phyloP scores from a whole-genome alignment of 106 monocot species.

The Acanthochlamys bracteata region DNA sequence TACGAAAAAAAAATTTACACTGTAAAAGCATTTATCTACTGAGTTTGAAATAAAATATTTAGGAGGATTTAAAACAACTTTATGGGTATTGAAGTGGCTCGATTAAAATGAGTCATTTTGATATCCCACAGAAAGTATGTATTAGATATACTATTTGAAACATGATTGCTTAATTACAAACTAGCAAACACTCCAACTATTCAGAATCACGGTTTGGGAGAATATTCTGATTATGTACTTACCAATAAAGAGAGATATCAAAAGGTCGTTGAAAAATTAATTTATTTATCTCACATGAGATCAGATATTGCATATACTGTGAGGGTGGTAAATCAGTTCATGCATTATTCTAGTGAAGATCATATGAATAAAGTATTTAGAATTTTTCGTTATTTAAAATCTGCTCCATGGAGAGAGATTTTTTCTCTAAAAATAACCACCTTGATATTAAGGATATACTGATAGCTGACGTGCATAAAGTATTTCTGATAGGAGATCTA shows the following conservation, averaged over 20 bases:
- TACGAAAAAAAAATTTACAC: no score
- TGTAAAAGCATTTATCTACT: no score
- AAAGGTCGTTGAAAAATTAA: neutral
- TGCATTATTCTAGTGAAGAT: no score
- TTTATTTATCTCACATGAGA: neutral
- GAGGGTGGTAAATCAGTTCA: no score
- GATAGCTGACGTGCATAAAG: neutral
- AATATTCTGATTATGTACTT: neutral
- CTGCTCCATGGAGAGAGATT: neutral
- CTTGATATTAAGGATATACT: neutral
- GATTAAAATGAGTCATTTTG: neutral
- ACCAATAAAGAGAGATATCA: neutral
- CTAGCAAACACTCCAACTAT: neutral
- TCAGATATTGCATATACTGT: no score
- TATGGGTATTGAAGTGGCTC: constrained; percentile 3
- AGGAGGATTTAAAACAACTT: neutral
- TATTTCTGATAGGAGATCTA: no score
- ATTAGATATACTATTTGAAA: neutral
- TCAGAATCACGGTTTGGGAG: neutral
- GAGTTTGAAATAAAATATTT: constrained; percentile 2
- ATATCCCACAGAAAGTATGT: constrained; percentile 7
- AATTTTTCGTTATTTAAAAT: neutral
- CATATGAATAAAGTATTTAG: neutral
- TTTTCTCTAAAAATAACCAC: neutral
- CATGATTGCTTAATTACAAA: neutral